Base-by-base conservation (phyloP, 1,284 basidiomycete genomes). In the Sanguinoderma infundibulare region DNA sequence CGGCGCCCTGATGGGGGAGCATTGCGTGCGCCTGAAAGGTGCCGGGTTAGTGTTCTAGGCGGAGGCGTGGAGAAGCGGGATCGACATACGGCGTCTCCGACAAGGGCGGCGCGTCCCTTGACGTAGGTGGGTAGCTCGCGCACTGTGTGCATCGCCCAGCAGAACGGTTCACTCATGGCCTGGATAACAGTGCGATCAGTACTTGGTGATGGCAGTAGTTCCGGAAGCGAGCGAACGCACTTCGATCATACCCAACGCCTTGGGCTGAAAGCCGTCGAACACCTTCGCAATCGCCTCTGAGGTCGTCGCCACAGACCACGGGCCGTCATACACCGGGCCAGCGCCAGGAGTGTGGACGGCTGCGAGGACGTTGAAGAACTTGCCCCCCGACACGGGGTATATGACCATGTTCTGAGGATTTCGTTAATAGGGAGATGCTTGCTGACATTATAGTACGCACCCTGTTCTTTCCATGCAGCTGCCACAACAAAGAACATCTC, bases 1-100 rank as follows among this genome's bases (percentile, higher is more conserved):
- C 77, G 15, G 77, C 74, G 2, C 73, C 77, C 60, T 76, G 75
- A 58, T 74, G 70, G 0, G 77, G 77, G 3, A 74, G 72, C 75
- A 66, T 66, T 3, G 55, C 57, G 51, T 66, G 65, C 2, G 62
- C 65, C 65, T 65, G 35, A n/a, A 15, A n/a, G 34, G 12, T 34
- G 34, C 8, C 34, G 2, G 12, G 12, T 20, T 20, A 8, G 15
- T n/a, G 17, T 8, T 7, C 24, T 2, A 78, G 65, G 62, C 20
- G 24, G 20, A 12, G 71, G 75, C 9, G 67, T 75, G 55, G 78
- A 75, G 35, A 4, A 20, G 8, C 15, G 12, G 10, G 2, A 5
- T 9, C 9, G 5, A 53, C 72, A 20, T 39, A 75, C 74, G 3
- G 74, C 70, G 47, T 76, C 74, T 1, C 73, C 74, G n/a, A 76